Evolutionary conservation across 148 eudicot species (phyloP), one percentile per base, ranked within the genome.

Genomic region (Rhododendron simsii): DNA sequence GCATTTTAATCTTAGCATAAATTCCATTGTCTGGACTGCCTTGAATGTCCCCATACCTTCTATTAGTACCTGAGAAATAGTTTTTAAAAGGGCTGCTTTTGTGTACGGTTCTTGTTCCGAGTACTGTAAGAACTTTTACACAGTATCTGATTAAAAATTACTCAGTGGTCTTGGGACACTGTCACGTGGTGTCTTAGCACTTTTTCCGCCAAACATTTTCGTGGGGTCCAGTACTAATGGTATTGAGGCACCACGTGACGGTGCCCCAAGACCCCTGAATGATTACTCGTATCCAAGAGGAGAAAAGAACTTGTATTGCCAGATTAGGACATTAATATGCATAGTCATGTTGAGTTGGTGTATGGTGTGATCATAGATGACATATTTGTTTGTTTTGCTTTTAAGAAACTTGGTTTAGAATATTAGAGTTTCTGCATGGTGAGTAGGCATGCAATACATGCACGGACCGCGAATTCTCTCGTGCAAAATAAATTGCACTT

Each of bases 1-100:
- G 69, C 84, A 85, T 87, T 86, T 85, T 53, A 89, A 78, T 78
- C 69, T 85, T 86, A 89, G 93, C 87, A 91, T 91, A 91, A 87
- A 87, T 89, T 89, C 90, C 67, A 47, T 37, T 63, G 84, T 59
- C 57, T 83, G 84, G 77, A 74, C 77, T 86, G 82, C 87, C 85
- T 61, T 85, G 48, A 35, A 55, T 87, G 85, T 78, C 21, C 78
- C 74, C 74, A 55, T 81, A 47, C 84, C 69, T 48, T 80, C 76
- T 77, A 53, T n/a, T 78, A 39, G 41, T 71, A 14, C n/a, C 79
- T 51, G 78, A 44, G 59, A 85, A 85, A 69, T 28, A 37, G 39
- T 37, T 69, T 83, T 69, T 14, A 2, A 83, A 71, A 71, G 5
- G 18, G 78, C 79, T 48, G 28, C 48, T 67, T 81, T 71, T 63